Base-by-base conservation (phyloP, 1,284 basidiomycete species). In the Heterobasidion irregulare region DNA sequence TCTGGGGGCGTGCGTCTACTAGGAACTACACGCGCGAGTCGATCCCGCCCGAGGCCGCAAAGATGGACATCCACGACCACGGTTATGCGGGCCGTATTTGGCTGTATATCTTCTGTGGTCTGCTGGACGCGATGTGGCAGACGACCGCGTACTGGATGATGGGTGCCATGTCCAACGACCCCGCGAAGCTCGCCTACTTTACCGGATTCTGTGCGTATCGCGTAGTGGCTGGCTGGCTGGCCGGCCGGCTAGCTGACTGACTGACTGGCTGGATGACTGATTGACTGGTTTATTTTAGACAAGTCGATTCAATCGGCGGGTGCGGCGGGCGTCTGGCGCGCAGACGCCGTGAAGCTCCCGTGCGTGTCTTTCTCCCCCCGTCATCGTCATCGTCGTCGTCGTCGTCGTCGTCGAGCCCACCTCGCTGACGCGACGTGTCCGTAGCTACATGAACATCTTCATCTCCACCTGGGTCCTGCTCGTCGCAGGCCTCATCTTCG, bases 11-110 rank as follows among this genome's bases (percentile, higher is more conserved):
- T 18, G 16, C 41, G 16, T 26, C n/a, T n/a, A n/a, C 7, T 36
- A 85, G 84, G 65, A 60, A 76, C 38, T 88, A 87, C 66, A 83
- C 83, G 15, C 79, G 86, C 19, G 75, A 68, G 52, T 75, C 72
- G 1, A 64, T 78, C n/a, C 65, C 67, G 6, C 65, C 67, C 6
- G 63, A 67, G 35, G 56, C 56, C 35, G 59, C 67, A 13, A 56
- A 78, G 57, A 76, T 85, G 56, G 81, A 85, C 64, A 77, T 86
- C 55, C 68, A 70, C 58, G 78, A 82, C 59, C 59, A 65, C 6
- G 70, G 68, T 7, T 89, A 85, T 63, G 68, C 75, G 18, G 76
- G 72, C 43, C 72, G 74, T 49, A 69, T 84, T 2, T 74, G 75
- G 64, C 68, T 89, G 7, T 89, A 86, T 68, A 77, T 86, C 57